Evolutionary conservation across 148 eudicot genomes (phyloP).

Genomic region (Cornus controversa): DNA sequence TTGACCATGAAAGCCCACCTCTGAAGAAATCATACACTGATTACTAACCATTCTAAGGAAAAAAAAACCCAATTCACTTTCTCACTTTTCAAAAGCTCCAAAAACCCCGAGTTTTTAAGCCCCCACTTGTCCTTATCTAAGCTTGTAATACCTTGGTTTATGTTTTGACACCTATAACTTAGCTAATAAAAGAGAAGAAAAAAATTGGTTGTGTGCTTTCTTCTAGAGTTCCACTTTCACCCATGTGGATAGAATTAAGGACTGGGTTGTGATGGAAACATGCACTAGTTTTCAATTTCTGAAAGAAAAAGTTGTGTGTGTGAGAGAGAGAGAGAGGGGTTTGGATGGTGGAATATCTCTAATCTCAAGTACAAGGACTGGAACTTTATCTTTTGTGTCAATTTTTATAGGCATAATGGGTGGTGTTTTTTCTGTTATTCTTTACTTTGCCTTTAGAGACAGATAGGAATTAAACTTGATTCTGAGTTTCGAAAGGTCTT

Average conservation of each 20-base stretch:
- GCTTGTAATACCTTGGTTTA: no score
- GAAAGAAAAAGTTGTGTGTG: slow-evolving; percentile 6
- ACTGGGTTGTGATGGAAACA: slow-evolving; percentile 42
- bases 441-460: slow-evolving; percentile 44
- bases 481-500: slow-evolving; percentile 41
- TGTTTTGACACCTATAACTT: slow-evolving; percentile 27
- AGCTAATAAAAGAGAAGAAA: slow-evolving; percentile 22
- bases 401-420: slow-evolving; percentile 12
- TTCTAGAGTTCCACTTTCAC: slow-evolving; percentile 32
- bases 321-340: slow-evolving; percentile 5
- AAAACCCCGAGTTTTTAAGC: slow-evolving; percentile 16
- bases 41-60: slow-evolving; percentile 15
- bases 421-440: slow-evolving; percentile 29
- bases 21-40: slow-evolving; percentile 15
- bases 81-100: slow-evolving; percentile 25
- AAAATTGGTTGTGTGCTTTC: slow-evolving; percentile 29
- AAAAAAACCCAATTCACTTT: slow-evolving; percentile 18
- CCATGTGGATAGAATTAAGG: slow-evolving; percentile 64
- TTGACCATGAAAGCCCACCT: slow-evolving; percentile 20
- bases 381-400: slow-evolving; percentile 56
- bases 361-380: slow-evolving; percentile 83
- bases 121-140: no score
- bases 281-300: slow-evolving; percentile 23
- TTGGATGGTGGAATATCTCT: slow-evolving; percentile 55
- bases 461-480: slow-evolving; percentile 43